Evolutionary conservation across 805 yeast genomes (phyloP), one percentile per base, ranked within the genome.

Genomic region (Cyberlindnera samutprakarnensis): DNA sequence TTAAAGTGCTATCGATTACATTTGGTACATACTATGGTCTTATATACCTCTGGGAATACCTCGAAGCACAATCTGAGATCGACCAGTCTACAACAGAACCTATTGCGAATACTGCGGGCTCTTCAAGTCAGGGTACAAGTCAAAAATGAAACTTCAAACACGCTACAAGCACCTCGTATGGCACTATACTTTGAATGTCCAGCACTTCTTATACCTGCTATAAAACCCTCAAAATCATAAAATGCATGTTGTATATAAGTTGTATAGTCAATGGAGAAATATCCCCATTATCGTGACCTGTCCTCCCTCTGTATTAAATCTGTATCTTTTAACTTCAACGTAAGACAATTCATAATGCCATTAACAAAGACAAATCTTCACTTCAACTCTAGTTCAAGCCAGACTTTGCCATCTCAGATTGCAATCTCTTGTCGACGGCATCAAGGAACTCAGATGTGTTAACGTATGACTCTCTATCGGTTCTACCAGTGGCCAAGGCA

Each of bases 401-500:
- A 12, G 39, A 39, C 33, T 51, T 52, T 23, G 48, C 41, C 30
- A 59, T 41, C 33, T 49, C 53, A 5, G 39, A 39, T 34, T 66
- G 56, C 50, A 77, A 64, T 53, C 75, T 70, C 32, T 64, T 65
- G 43, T 80, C 78, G 47, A 83, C 92, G 25, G 87, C 86, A 41
- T 78, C 82, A 43, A 83, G 64, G 56, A 83, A 83, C 52, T 79
- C 88, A 56, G 82, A 92, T 33, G 96, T 90, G 31, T 94, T 80
- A 25, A 87, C 96, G 48, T 85, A 88, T 23, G 80, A 53, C 14
- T 75, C 63, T 59, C 96, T 78, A 47, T 78, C 82, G 34, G 94
- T 83, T 64, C 77, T 81, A 41, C 96, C 96, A 47, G 76, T 70
- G 33, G 94, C 85, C 43, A 88, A 70, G 9, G 96, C 96, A 56